Conservation (phyloP, 352 stramenopile genomes). For the Hyaloperonospora arabidopsidis region DNA sequence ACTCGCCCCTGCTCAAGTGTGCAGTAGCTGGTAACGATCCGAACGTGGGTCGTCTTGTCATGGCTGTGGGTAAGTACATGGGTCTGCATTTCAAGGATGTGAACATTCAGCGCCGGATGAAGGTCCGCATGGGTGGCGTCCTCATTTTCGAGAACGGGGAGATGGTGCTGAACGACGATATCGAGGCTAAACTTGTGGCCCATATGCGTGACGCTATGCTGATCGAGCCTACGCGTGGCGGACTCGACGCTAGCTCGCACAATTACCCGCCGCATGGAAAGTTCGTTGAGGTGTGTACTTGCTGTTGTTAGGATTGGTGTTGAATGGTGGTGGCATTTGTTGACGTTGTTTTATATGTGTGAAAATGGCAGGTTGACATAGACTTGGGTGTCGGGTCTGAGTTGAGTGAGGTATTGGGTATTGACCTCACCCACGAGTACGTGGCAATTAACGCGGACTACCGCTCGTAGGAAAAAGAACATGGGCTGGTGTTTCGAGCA, state of each 20-base stretch:
- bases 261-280: constrained; percentile 92
- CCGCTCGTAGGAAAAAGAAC: constrained; percentile 79
- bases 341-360: constrained; percentile 2
- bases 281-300: constrained; percentile 84
- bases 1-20: constrained; percentile 96
- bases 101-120: constrained; percentile 73
- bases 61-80: constrained; percentile 94
- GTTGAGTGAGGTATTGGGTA: constrained; percentile 88
- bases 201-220: constrained; percentile 94
- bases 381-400: constrained; percentile 87
- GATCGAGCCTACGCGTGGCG: constrained; percentile 66
- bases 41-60: constrained; percentile 95
- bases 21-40: constrained; percentile 97
- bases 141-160: constrained; percentile 93
- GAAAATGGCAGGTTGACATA: constrained; percentile 77
- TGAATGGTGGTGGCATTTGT: neutral
- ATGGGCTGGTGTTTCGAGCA: constrained; percentile 6
- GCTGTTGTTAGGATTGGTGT: neutral
- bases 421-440: constrained; percentile 97
- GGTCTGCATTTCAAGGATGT: constrained; percentile 87
- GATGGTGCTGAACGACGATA: constrained; percentile 89
- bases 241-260: constrained; percentile 66
- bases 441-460: constrained; percentile 98
- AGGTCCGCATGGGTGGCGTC: constrained; percentile 85
- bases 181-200: constrained; percentile 87